Conservation (phyloP, 176 grass and related monocot species). For the Musa itinerans region DNA sequence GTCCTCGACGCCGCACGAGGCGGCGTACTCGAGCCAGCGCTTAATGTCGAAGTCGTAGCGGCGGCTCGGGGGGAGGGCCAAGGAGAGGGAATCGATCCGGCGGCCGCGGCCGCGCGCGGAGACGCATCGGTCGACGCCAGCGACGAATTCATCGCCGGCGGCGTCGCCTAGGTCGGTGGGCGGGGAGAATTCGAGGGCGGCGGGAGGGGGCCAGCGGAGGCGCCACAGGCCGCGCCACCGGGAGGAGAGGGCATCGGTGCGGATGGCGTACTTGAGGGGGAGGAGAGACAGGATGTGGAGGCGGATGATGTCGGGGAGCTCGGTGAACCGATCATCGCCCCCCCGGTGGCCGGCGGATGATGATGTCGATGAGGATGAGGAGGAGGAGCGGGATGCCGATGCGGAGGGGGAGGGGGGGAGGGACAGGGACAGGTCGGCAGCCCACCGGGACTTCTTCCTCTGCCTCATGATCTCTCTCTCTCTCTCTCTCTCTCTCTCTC, state of each 20-base stretch:
- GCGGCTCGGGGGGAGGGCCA: slow-evolving; percentile 46
- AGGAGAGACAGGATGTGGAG: slow-evolving; percentile 36
- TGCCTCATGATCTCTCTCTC: neutral
- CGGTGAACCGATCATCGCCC: slow-evolving; percentile 15
- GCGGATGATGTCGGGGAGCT: slow-evolving; percentile 32
- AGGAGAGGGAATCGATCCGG: slow-evolving; percentile 39
- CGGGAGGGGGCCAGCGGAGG: slow-evolving; percentile 30
- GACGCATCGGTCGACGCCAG: neutral
- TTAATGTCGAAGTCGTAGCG: slow-evolving; percentile 34
- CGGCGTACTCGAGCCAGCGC: slow-evolving; percentile 40
- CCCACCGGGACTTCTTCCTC: slow-evolving; percentile 12
- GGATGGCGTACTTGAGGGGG: slow-evolving; percentile 40
- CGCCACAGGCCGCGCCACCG: slow-evolving; percentile 38
- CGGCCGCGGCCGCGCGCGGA: slow-evolving; percentile 29
- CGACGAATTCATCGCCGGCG: neutral
- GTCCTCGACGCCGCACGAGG: slow-evolving; percentile 44
- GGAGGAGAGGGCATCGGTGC: slow-evolving; percentile 28
- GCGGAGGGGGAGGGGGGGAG: neutral
- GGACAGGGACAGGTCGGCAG: neutral
- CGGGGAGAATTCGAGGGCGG: slow-evolving; percentile 15
- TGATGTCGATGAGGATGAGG: neutral
- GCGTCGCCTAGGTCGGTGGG: neutral
- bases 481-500: neutral
- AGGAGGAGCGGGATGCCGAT: slow-evolving; percentile 23
- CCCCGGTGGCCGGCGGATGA: neutral